Percentiles rank a stretch among this genome's conserved stretches.
phyloP scores from a whole-genome alignment of 2,329 filamentous ascomycete species.

The Phoma sp. region DNA sequence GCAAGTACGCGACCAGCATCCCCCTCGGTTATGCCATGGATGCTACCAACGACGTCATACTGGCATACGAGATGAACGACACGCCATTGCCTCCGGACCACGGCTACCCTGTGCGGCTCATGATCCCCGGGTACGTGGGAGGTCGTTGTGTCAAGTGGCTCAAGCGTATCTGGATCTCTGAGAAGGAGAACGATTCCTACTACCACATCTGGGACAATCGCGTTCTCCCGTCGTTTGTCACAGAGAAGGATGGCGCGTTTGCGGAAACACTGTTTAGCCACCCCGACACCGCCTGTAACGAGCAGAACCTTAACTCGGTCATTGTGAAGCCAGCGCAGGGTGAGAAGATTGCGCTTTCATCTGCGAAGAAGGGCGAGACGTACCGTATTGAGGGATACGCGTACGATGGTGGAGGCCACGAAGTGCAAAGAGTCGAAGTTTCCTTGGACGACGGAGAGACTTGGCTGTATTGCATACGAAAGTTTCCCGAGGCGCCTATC shows the following conservation, averaged over 20 bases:
- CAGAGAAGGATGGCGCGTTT: constrained; percentile 56
- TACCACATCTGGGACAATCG: constrained; percentile 64
- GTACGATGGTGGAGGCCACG: constrained; percentile 56
- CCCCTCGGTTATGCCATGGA: constrained; percentile 29
- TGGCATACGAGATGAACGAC: constrained; percentile 53
- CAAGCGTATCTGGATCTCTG: constrained; percentile 57
- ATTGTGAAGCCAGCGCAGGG: constrained; percentile 55
- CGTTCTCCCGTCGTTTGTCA: constrained; percentile 58
- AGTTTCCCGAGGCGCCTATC: constrained; percentile 57
- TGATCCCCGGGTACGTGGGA: constrained; percentile 58
- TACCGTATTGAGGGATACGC: constrained; percentile 61
- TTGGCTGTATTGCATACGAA: constrained; percentile 59
- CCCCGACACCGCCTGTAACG: constrained; percentile 53
- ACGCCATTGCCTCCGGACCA: constrained; percentile 52
- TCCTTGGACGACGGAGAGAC: constrained; percentile 55
- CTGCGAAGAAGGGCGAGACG: constrained; percentile 47
- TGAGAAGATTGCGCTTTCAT: constrained; percentile 47
- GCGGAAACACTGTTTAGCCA: constrained; percentile 56
- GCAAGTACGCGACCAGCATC: constrained; percentile 60
- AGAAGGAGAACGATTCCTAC: constrained; percentile 56
- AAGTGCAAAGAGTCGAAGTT: constrained; percentile 59
- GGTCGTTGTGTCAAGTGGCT: constrained; percentile 61
- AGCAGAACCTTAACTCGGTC: constrained; percentile 60
- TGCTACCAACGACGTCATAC: constrained; percentile 18
- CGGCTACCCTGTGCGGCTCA: constrained; percentile 56